phyloP scores from a whole-genome alignment of 768 basidiomycete genomes.

The Lentinus brumalis region DNA sequence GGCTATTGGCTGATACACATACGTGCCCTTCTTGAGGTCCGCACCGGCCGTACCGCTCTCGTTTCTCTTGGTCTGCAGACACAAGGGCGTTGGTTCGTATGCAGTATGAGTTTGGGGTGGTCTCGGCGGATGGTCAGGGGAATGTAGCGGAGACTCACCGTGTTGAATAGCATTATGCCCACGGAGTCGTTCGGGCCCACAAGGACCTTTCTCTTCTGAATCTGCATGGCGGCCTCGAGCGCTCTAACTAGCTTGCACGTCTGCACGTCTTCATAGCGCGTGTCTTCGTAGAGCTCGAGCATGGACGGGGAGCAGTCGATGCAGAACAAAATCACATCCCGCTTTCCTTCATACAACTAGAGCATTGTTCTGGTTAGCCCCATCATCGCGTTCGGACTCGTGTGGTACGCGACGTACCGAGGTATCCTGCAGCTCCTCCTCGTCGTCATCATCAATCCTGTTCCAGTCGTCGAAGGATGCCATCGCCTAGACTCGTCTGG shows the following conservation, averaged over 20 bases:
- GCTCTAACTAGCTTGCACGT: conserved; percentile 80
- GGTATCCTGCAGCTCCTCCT: conserved; percentile 75
- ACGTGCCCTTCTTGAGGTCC: conserved; percentile 70
- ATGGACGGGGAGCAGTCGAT: conserved; percentile 94
- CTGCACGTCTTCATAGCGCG: conserved; percentile 62
- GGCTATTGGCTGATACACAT: conserved; percentile 73
- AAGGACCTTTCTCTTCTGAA: conserved; percentile 89
- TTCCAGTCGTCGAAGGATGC: conserved; percentile 82
- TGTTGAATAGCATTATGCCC: conserved; percentile 91
- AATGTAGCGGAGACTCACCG: conserved; percentile 51
- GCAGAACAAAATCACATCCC: conserved; percentile 91
- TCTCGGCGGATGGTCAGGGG: background rate
- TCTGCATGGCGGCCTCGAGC: conserved; percentile 80
- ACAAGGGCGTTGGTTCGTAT: background rate
- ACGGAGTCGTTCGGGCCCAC: conserved; percentile 87
- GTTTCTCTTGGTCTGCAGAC: conserved; percentile 36
- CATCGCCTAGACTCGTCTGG: too few species aligned
- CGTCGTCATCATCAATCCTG: conserved; percentile 75
- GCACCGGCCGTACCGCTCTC: conserved; percentile 42
- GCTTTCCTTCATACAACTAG: conserved; percentile 59
- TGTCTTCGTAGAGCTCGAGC: conserved; percentile 70
- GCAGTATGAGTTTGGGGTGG: background rate
- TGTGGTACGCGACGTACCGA: conserved; percentile 56
- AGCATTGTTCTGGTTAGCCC: background rate
- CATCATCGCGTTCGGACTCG: background rate